Evolutionary conservation across 108 stramenopile species (phyloP).

Genomic region (Chaetoceros muelleri): DNA sequence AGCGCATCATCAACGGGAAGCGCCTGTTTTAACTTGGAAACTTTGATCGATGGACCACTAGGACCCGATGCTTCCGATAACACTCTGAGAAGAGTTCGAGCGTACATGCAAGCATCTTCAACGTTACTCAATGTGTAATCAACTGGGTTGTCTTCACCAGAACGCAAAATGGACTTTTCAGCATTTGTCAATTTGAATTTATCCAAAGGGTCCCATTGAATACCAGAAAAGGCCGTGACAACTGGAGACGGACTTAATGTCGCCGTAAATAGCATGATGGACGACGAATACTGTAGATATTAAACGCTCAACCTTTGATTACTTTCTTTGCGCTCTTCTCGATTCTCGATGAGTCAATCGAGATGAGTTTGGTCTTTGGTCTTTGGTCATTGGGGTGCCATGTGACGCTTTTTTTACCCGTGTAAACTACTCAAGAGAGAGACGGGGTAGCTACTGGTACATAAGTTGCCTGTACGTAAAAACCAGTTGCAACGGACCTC

Average conservation of each 20-base stretch:
- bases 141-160: slow-evolving; percentile 58
- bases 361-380: no score
- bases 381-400: no score
- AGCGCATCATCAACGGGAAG: slow-evolving; percentile 37
- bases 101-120: slow-evolving; percentile 47
- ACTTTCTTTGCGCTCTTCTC: no score
- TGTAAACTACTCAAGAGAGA: no score
- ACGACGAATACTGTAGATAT: no score
- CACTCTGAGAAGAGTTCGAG: slow-evolving; percentile 49
- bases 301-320: no score
- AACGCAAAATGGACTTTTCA: slow-evolving; percentile 39
- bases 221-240: slow-evolving; percentile 36
- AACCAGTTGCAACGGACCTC: no score
- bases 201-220: slow-evolving; percentile 71
- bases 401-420: no score
- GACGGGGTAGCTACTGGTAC: no score
- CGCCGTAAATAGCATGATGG: no score
- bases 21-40: slow-evolving; percentile 27
- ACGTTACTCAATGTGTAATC: slow-evolving; percentile 54
- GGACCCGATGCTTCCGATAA: slow-evolving; percentile 33
- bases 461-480: no score
- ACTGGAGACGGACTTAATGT: slow-evolving; percentile 45
- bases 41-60: slow-evolving; percentile 29
- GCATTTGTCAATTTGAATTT: slow-evolving; percentile 57
- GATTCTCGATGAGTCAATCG: no score